A percentile compares a stretch with the other conserved stretches of the same genome.
Conservation (phyloP, 1,284 basidiomycete species). For the Trichosporon faecale region DNA sequence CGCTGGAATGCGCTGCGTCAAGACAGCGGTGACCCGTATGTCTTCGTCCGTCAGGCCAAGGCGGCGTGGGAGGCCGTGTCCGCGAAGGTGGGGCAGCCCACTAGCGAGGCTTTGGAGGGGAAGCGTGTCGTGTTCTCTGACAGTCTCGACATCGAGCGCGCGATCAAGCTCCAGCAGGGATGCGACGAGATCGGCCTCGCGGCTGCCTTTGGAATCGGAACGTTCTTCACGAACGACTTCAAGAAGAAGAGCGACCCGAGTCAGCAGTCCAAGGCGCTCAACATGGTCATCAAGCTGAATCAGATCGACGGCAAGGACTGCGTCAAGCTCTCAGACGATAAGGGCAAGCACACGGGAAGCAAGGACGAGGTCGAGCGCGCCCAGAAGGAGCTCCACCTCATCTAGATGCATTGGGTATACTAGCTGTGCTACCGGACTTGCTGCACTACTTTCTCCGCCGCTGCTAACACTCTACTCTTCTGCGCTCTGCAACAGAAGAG, state of each 20-base stretch:
- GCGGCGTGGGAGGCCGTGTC: constrained; percentile 57
- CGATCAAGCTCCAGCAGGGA: constrained; percentile 65
- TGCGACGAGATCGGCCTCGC: constrained; percentile 71
- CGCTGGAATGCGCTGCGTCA: constrained; percentile 83
- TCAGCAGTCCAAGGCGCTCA: constrained; percentile 72
- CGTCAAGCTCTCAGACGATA: constrained; percentile 88
- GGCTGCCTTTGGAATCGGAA: constrained; percentile 85
- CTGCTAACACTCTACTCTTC: too few species aligned
- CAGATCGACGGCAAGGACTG: constrained; percentile 67
- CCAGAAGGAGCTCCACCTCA: constrained; percentile 37
- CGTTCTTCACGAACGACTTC: constrained; percentile 86
- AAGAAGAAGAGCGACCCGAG: constrained; percentile 59
- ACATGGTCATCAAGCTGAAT: constrained; percentile 88
- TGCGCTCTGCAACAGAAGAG: too few species aligned
- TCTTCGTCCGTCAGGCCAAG: constrained; percentile 69
- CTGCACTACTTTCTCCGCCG: too few species aligned
- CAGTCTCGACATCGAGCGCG: constrained; percentile 67
- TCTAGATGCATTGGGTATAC: constrained; percentile 9
- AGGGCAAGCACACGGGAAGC: constrained; percentile 60
- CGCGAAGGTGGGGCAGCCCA: constrained; percentile 45
- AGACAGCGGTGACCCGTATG: constrained; percentile 82
- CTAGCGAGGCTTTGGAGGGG: constrained; percentile 60
- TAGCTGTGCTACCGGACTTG: not conserved
- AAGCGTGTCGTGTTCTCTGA: constrained; percentile 84
- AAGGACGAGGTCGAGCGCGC: constrained; percentile 44